Conservation (phyloP, 1,284 basidiomycete species). For the Rhizopogon parksii region DNA sequence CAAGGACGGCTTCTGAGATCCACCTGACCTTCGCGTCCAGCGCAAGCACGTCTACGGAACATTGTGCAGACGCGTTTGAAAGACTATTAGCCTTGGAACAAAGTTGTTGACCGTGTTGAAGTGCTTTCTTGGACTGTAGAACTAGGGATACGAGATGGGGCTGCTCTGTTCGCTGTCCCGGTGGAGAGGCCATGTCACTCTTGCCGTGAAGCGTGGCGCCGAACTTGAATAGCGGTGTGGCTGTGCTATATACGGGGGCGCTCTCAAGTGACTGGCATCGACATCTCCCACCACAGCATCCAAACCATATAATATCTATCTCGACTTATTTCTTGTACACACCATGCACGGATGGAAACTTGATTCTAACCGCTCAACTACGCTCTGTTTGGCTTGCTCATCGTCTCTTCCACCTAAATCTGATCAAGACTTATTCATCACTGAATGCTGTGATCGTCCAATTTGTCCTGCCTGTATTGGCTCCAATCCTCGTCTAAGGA, state of each 20-base stretch:
- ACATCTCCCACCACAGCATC: not conserved
- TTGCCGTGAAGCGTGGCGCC: not conserved
- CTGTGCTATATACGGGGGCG: slow-evolving; percentile 5
- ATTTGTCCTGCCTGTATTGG: slow-evolving; percentile 52
- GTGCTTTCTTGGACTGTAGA: slow-evolving; percentile 70
- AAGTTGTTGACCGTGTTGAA: slow-evolving; percentile 67
- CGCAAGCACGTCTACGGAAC: slow-evolving; percentile 61
- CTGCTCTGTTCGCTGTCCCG: slow-evolving; percentile 25
- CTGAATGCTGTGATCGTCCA: slow-evolving; percentile 50
- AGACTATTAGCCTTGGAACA: slow-evolving; percentile 57
- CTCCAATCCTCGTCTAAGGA: slow-evolving; percentile 49
- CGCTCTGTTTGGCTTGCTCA: slow-evolving; percentile 59
- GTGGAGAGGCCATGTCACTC: slow-evolving; percentile 17
- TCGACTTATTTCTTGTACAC: not conserved
- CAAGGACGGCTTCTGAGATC: slow-evolving; percentile 62
- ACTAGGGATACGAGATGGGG: slow-evolving; percentile 67
- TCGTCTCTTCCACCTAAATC: slow-evolving; percentile 45
- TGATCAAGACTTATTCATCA: slow-evolving; percentile 34
- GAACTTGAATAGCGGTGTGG: slow-evolving; percentile 1
- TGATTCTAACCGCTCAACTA: slow-evolving; percentile 11
- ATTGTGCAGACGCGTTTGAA: slow-evolving; percentile 55
- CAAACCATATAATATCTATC: no score
- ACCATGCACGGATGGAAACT: not conserved
- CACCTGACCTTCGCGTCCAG: slow-evolving; percentile 72
- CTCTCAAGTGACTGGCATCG: not conserved